phyloP scores from a whole-genome alignment of 345 rosid species.

The Gossypium thurberi region DNA sequence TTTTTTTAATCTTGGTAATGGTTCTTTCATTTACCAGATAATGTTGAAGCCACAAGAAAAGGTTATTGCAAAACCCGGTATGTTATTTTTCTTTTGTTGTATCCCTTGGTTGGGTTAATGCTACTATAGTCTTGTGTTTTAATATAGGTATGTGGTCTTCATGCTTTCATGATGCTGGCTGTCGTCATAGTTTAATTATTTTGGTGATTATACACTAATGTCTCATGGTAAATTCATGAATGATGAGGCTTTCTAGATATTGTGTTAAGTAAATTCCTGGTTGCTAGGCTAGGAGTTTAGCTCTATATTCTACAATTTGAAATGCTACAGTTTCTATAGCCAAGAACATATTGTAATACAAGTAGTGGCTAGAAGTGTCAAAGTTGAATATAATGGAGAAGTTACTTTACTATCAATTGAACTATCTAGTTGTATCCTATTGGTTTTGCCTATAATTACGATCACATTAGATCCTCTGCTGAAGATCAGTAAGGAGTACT shows the following conservation, averaged over 20 bases:
- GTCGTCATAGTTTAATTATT: not conserved
- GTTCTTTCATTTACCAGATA: conserved; percentile 43
- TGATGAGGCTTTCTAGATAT: not conserved
- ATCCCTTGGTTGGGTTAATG: not conserved
- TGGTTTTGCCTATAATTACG: not conserved
- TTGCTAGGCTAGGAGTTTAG: not conserved
- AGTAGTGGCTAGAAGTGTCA: not conserved
- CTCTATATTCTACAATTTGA: not conserved
- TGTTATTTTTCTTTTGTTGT: conserved; percentile 10
- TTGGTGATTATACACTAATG: not conserved
- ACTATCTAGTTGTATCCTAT: not conserved
- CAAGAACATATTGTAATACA: not conserved
- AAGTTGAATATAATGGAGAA: not conserved
- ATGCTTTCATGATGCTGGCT: not conserved
- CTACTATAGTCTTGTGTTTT: not conserved
- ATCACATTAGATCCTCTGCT: not conserved
- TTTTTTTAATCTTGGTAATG: not conserved
- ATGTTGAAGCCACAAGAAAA: conserved; percentile 91
- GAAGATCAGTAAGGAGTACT: not conserved
- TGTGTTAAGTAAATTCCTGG: not conserved
- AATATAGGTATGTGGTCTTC: not conserved
- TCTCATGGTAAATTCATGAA: not conserved
- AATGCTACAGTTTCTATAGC: not conserved
- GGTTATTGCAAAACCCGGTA: conserved; percentile 84
- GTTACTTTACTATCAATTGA: not conserved